Base-by-base conservation (phyloP, 2,329 filamentous ascomycete species). In the Paraphoma sp. region DNA sequence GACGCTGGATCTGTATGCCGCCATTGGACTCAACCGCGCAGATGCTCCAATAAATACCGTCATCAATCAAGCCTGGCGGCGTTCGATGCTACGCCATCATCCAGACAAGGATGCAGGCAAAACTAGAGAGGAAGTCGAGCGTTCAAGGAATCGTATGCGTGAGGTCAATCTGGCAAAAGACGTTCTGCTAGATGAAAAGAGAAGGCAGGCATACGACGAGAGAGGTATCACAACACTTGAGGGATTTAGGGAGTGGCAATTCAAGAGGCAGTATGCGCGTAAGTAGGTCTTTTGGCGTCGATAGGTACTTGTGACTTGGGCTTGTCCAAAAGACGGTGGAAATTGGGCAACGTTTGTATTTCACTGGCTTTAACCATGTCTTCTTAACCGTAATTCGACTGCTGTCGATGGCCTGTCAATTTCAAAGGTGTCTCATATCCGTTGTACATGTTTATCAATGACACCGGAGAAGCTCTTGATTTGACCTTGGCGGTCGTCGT, bases 191-290 rank as follows among this genome's bases (percentile, higher is more conserved):
- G 44, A 58, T 36, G 52, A 46, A 3, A 46, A 48, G 38, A 33
- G 48, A n/a, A 58, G 44, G 14, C 30, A 31, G 28, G 56, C 56
- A 43, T 58, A 31, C 31, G 56, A 58, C 33, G 56, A 58, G 18
- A 41, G 23, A 40, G 44, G 47, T 9, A 38, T 47, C 29, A 23
- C 23, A 23, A 23, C 23, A 23, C 23, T 23, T 23, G 23, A 23
- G 23, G 23, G 23, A 44, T 55, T 12, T 18, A 36, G 16, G 43
- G 43, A 6, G 48, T 30, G 56, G 53, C 7, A 43, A 45, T 29
- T 10, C 45, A n/a, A 38, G 6, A 48, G 18, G 11, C 55, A 52
- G 56, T 51, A 48, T 16, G 48, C 30, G 56, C 50, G 47, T 45
- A 49, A 43, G 54, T 53, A 23, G 14, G n/a, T 12, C 6, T 38